phyloP scores from a whole-genome alignment of 345 rosid genomes.

The Euclidium syriacum region DNA sequence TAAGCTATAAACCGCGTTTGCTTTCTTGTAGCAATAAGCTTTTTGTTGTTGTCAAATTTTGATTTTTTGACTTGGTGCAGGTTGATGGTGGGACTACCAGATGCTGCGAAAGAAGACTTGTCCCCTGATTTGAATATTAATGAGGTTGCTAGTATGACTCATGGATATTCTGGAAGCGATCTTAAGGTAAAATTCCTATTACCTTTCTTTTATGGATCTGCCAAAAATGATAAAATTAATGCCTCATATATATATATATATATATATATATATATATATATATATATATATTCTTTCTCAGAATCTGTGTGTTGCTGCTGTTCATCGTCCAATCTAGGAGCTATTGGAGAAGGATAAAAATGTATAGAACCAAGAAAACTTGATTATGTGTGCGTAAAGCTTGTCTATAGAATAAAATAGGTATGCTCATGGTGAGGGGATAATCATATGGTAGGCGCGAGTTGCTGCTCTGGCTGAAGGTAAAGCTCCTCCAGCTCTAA shows the following conservation, averaged over 20 bases:
- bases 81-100: slow-evolving; percentile 88
- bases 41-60: background rate
- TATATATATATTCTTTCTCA: slow-evolving; percentile 1
- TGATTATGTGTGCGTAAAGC: background rate
- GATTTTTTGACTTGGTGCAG: slow-evolving; percentile 37
- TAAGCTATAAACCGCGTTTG: slow-evolving; percentile 10
- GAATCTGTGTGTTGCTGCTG: slow-evolving; percentile 71
- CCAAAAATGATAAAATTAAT: background rate
- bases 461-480: slow-evolving; percentile 72
- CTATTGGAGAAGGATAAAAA: slow-evolving; percentile 76
- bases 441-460: slow-evolving; percentile 56
- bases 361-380: background rate
- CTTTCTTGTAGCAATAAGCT: background rate
- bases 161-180: slow-evolving; percentile 95
- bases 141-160: slow-evolving; percentile 64
- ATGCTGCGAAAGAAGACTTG: slow-evolving; percentile 79
- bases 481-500: slow-evolving; percentile 62
- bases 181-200: slow-evolving; percentile 51
- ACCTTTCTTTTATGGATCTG: background rate
- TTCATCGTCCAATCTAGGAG: slow-evolving; percentile 82
- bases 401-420: background rate
- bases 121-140: slow-evolving; percentile 69
- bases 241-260: too few species aligned
- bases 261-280: too few species aligned
- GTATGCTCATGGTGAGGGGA: background rate